These are phyloP conservation scores for Clavulina sp. DNA, from an alignment of 768 basidiomycete genomes.

Conservation along the genomic window DNA sequence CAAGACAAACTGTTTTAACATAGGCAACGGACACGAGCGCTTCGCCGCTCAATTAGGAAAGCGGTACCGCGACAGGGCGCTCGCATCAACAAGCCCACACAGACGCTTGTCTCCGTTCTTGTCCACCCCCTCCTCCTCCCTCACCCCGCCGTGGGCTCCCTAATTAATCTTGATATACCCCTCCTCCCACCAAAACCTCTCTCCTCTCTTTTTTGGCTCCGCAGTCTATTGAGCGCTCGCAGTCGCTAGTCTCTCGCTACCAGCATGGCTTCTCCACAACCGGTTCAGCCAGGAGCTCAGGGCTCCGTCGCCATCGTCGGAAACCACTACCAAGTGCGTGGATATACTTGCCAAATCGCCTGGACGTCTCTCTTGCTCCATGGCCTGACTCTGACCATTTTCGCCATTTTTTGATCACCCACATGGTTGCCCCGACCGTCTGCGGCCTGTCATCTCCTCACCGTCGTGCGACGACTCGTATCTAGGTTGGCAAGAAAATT, in stretches of 20 bases:
- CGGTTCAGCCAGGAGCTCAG: not conserved
- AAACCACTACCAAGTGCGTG: not conserved
- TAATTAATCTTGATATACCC: no score
- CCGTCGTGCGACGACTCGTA: conserved; percentile 16
- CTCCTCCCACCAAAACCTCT: no score
- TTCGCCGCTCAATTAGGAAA: no score
- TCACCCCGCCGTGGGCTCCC: no score
- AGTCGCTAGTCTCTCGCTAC: no score
- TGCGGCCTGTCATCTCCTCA: not conserved
- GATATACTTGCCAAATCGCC: not conserved
- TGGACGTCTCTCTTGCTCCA: not conserved
- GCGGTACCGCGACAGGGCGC: no score
- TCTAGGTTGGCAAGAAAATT: conserved; percentile 87
- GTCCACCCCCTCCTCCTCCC: no score
- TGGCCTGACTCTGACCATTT: not conserved
- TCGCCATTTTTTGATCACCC: no score
- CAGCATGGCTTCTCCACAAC: not conserved
- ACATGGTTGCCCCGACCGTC: not conserved
- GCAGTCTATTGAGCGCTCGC: not conserved
- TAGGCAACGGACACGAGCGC: no score
- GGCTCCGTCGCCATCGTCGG: not conserved
- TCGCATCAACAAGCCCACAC: no score
- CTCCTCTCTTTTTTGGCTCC: not conserved
- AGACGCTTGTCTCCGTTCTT: no score
- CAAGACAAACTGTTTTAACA: no score